These are phyloP conservation scores for Myxozyma sirexii DNA, from an alignment of 805 yeast species.

Conservation along the genomic window DNA sequence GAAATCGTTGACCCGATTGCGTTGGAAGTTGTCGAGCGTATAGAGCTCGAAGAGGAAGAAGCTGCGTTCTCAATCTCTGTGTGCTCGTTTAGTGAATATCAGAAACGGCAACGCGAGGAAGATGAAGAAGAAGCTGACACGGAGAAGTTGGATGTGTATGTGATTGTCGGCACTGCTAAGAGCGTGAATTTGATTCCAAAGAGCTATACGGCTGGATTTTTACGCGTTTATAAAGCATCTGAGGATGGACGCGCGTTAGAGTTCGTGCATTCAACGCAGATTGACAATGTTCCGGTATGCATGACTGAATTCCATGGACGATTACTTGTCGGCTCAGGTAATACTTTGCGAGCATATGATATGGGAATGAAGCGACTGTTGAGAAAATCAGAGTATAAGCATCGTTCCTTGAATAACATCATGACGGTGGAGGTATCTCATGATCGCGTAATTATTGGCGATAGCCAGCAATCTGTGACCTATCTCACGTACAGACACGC, in stretches of 20 bases:
- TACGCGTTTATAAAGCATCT: slow-evolving; percentile 40
- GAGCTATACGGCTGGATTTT: slow-evolving; percentile 33
- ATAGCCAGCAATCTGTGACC: slow-evolving; percentile 65
- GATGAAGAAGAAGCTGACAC: slow-evolving; percentile 18
- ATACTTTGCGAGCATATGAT: slow-evolving; percentile 61
- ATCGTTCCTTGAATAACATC: slow-evolving; percentile 54
- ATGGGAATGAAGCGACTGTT: slow-evolving; percentile 80
- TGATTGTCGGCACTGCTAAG: slow-evolving; percentile 40
- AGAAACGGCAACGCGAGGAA: slow-evolving; percentile 8
- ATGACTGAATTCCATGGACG: slow-evolving; percentile 60
- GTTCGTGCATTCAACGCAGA: slow-evolving; percentile 61
- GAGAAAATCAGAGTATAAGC: slow-evolving; percentile 57
- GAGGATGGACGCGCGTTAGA: slow-evolving; percentile 48
- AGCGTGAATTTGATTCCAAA: slow-evolving; percentile 37
- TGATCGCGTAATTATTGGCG: slow-evolving; percentile 68
- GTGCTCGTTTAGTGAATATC: slow-evolving; percentile 39
- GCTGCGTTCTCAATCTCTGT: slow-evolving; percentile 48
- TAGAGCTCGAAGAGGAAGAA: slow-evolving; percentile 52
- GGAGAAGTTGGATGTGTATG: slow-evolving; percentile 30
- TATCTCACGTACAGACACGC: slow-evolving; percentile 55
- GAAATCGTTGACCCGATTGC: slow-evolving; percentile 52
- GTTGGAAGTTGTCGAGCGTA: slow-evolving; percentile 48
- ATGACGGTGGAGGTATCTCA: slow-evolving; percentile 60
- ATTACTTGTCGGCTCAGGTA: slow-evolving; percentile 61
- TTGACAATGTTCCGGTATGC: slow-evolving; percentile 53